Evolutionary conservation across 768 basidiomycete species (phyloP).

Genomic region (Tylopilus intermedius): DNA sequence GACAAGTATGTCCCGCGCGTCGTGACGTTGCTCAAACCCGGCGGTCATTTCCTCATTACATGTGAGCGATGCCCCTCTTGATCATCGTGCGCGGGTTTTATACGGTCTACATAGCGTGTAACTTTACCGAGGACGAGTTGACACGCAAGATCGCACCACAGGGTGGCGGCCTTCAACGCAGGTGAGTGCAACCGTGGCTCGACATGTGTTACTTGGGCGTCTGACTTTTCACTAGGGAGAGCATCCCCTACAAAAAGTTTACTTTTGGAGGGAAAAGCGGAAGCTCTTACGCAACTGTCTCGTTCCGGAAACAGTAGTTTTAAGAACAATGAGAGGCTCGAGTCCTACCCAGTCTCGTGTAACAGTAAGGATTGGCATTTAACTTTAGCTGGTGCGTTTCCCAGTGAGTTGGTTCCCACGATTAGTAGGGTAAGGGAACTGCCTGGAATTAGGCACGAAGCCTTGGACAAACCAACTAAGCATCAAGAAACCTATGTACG

Average conservation of each 20-base stretch:
- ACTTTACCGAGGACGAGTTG: constrained; percentile 79
- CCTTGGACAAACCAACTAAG: too few relatives aligned
- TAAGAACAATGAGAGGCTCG: not conserved
- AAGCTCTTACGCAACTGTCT: constrained; percentile 64
- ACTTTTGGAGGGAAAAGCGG: constrained; percentile 77
- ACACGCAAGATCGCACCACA: constrained; percentile 45
- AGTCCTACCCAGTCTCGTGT: too few relatives aligned
- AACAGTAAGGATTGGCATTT: too few relatives aligned
- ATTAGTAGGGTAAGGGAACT: too few relatives aligned
- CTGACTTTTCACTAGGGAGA: constrained; percentile 40
- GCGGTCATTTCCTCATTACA: constrained; percentile 72
- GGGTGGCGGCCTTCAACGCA: constrained; percentile 52
- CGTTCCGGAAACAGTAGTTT: constrained; percentile 46
- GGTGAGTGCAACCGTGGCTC: constrained; percentile 41
- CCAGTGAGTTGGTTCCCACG: too few relatives aligned
- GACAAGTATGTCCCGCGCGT: constrained; percentile 59
- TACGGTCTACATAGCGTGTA: constrained; percentile 51
- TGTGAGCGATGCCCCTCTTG: constrained; percentile 46
- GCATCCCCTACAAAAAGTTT: constrained; percentile 63
- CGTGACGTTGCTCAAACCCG: constrained; percentile 52
- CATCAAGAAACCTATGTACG: too few relatives aligned
- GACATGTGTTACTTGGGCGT: too few relatives aligned
- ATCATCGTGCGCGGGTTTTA: not conserved
- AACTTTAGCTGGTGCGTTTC: too few relatives aligned
- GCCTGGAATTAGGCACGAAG: too few relatives aligned